phyloP scores from a whole-genome alignment of 2,329 filamentous ascomycete species.

The Curvularia sp. region DNA sequence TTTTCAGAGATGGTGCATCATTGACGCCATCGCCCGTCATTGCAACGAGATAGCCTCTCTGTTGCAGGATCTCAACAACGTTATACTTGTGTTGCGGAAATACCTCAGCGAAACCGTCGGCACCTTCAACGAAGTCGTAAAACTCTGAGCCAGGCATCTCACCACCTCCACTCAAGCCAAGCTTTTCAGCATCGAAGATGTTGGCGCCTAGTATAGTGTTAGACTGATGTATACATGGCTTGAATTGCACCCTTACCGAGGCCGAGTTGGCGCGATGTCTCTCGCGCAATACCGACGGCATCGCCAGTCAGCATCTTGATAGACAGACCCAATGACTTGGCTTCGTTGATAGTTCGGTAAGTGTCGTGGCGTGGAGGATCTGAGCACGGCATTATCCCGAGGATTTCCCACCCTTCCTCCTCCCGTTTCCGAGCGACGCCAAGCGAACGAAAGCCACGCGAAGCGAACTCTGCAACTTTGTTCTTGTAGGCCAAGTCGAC shows the following conservation, averaged over 20 bases:
- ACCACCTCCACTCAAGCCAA: constrained; percentile 87
- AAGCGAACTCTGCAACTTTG: constrained; percentile 89
- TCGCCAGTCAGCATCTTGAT: constrained; percentile 98
- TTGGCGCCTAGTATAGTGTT: constrained; percentile 67
- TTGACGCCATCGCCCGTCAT: constrained; percentile 98
- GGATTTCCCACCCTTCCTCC: constrained; percentile 83
- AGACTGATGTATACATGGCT: not conserved
- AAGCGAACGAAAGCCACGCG: constrained; percentile 91
- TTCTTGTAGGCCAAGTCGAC: constrained; percentile 87
- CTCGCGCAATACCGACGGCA: constrained; percentile 89
- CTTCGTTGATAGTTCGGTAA: constrained; percentile 87
- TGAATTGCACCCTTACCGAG: constrained; percentile 58
- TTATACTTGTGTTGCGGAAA: constrained; percentile 97
- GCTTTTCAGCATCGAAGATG: constrained; percentile 91
- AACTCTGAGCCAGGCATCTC: constrained; percentile 94
- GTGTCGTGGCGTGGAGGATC: constrained; percentile 92
- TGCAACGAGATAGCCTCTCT: constrained; percentile 90
- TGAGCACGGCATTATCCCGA: constrained; percentile 93
- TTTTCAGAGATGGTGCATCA: constrained; percentile 90
- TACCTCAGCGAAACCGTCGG: constrained; percentile 92
- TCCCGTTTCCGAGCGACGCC: constrained; percentile 91
- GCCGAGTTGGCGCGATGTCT: constrained; percentile 89
- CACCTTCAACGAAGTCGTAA: constrained; percentile 94
- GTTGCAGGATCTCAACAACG: constrained; percentile 90
- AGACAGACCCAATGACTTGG: constrained; percentile 83